Percentiles rank a stretch among this genome's conserved stretches.
phyloP scores from a whole-genome alignment of 2,329 filamentous ascomycete species.

The Penicillium glabrum region DNA sequence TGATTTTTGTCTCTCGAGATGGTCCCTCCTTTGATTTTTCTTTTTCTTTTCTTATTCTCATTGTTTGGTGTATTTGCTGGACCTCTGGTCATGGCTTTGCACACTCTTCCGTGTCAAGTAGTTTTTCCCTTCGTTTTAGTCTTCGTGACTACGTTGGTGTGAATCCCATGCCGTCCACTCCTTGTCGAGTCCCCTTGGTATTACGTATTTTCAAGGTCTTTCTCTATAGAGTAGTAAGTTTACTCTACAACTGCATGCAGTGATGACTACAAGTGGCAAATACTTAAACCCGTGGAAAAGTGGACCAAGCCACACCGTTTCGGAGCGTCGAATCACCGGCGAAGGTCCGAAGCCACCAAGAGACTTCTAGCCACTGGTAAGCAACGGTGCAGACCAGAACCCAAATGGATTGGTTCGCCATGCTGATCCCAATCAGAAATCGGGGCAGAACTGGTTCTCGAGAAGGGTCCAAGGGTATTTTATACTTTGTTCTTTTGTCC shows the following conservation, averaged over 20 bases:
- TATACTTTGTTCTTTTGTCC: not conserved
- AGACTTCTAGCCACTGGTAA: not conserved
- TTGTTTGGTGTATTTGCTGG: not conserved
- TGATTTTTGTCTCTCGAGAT: not conserved
- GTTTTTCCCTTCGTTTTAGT: not conserved
- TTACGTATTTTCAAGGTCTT: not conserved
- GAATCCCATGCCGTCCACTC: constrained; percentile 17
- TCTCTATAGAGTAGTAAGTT: not conserved
- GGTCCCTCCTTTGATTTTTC: constrained; percentile 2
- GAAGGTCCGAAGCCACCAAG: not conserved
- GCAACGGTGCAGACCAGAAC: not conserved
- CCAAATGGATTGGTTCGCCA: not conserved
- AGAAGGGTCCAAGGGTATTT: not conserved
- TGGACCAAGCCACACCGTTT: not conserved
- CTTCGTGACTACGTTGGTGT: constrained; percentile 5
- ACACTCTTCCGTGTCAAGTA: not conserved
- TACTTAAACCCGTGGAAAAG: not conserved
- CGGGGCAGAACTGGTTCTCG: not conserved
- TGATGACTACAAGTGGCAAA: not conserved
- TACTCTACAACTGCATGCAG: not conserved
- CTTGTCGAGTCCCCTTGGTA: not conserved
- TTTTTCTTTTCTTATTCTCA: not conserved
- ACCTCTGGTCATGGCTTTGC: not conserved
- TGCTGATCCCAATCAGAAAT: constrained; percentile 3
- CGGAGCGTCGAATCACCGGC: constrained; percentile 1